Evolutionary conservation across 2,329 filamentous ascomycete genomes (phyloP).

Genomic region (Fusarium veterinarium): DNA sequence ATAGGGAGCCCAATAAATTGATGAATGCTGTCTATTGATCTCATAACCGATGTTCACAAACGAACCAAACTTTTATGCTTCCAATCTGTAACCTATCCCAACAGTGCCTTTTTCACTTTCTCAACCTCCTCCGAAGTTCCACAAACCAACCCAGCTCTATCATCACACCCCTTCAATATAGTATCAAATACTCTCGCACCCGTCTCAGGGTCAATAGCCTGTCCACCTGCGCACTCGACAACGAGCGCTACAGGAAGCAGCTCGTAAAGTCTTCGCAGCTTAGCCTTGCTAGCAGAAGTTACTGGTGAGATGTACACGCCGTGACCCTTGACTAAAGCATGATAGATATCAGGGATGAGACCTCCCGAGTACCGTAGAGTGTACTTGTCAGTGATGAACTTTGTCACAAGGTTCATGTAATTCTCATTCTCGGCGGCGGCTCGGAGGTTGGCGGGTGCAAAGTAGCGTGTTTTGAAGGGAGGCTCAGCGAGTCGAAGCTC

Average conservation of each 20-base stretch:
- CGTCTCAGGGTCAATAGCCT: constrained; percentile 61
- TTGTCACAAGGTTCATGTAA: constrained; percentile 62
- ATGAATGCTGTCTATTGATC: not conserved
- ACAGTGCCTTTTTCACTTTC: constrained; percentile 42
- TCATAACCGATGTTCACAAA: too few species aligned
- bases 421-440: constrained; percentile 61
- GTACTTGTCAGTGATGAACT: constrained; percentile 64
- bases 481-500: constrained; percentile 52
- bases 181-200: constrained; percentile 56
- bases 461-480: constrained; percentile 65
- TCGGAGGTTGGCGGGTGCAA: constrained; percentile 71
- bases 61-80: not conserved
- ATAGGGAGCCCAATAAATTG: accelerated
- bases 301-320: constrained; percentile 71
- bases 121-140: constrained; percentile 63
- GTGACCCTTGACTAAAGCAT: constrained; percentile 70
- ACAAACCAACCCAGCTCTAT: constrained; percentile 62
- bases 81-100: not conserved
- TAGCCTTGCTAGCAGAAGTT: constrained; percentile 62
- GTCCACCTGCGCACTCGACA: constrained; percentile 69
- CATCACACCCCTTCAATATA: constrained; percentile 56
- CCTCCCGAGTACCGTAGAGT: constrained; percentile 71
- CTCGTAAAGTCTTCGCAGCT: constrained; percentile 70
- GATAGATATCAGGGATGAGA: constrained; percentile 70
- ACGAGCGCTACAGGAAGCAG: constrained; percentile 69